A percentile compares a stretch with the other conserved stretches of the same genome.
These are phyloP conservation scores for Cryptosporidium ubiquitum DNA, from an alignment of 169 alveolate species.

Conservation along the genomic window DNA sequence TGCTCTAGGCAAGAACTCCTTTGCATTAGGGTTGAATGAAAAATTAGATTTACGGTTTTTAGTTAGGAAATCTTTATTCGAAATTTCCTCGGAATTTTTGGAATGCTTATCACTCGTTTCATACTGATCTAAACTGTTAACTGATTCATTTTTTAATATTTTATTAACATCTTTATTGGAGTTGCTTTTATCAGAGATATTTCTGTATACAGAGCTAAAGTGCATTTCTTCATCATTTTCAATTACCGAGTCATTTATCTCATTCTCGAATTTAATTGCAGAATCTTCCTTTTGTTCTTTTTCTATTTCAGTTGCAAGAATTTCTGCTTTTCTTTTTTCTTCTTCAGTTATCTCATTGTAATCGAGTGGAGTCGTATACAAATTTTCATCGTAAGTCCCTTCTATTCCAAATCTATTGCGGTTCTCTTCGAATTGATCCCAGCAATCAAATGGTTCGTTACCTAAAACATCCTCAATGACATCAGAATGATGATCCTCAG, in stretches of 20 bases:
- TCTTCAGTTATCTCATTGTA: constrained; percentile 47
- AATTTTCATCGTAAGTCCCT: constrained; percentile 74
- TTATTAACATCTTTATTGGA: not conserved
- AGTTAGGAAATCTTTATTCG: not conserved
- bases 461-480: constrained; percentile 37
- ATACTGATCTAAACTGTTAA: not conserved
- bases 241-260: not conserved
- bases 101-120: not conserved
- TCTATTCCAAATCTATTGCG: constrained; percentile 64
- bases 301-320: constrained; percentile 55
- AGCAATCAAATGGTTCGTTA: not conserved
- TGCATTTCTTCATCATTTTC: constrained; percentile 58
- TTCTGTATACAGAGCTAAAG: constrained; percentile 54
- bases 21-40: constrained; percentile 71
- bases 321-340: constrained; percentile 49
- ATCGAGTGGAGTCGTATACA: constrained; percentile 75
- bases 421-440: constrained; percentile 78
- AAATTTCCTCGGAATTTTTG: not conserved
- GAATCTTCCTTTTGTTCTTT: constrained; percentile 2
- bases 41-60: constrained; percentile 15
- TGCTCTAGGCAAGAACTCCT: constrained; percentile 60
- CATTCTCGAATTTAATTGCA: not conserved
- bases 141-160: not conserved
- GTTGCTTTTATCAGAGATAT: not conserved
- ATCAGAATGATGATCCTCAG: constrained; percentile 26